Evolutionary conservation across 257 asterid genomes (phyloP).

Genomic region (Forsythia viridissima): DNA sequence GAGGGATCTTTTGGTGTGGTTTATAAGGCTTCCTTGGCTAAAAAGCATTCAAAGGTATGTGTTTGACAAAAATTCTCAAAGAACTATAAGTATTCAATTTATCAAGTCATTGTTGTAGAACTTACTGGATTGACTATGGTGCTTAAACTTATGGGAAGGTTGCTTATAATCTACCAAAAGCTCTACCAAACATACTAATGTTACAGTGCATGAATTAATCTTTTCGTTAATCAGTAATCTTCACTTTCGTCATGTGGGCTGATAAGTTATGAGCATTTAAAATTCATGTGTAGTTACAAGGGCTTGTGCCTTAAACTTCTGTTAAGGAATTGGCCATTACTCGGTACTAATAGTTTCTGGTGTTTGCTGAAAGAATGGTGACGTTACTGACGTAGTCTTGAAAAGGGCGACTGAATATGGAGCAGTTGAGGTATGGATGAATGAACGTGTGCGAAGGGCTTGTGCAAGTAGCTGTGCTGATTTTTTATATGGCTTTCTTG

Average conservation of each 20-base stretch:
- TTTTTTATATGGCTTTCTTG: slow-evolving; percentile 86
- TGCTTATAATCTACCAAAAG: too few species aligned
- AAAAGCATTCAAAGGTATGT: slow-evolving; percentile 66
- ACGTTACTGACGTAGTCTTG: slow-evolving; percentile 72
- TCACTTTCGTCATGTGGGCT: slow-evolving; percentile 2
- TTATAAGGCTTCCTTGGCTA: slow-evolving; percentile 64
- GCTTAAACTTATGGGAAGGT: slow-evolving; percentile 5
- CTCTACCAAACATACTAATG: not conserved
- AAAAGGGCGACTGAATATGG: slow-evolving; percentile 95
- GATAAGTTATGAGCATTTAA: slow-evolving; percentile 2
- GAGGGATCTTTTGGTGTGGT: slow-evolving; percentile 94
- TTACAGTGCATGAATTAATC: not conserved
- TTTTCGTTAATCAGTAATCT: not conserved
- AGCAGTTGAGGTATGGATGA: slow-evolving; percentile 99
- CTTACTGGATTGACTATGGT: slow-evolving; percentile 5
- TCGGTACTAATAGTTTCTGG: slow-evolving; percentile 9
- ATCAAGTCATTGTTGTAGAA: slow-evolving; percentile 7
- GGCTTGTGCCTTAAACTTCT: slow-evolving; percentile 5
- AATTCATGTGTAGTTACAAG: not conserved
- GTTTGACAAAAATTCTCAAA: not conserved
- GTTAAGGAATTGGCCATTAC: not conserved
- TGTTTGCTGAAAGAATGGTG: slow-evolving; percentile 55
- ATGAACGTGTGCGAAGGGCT: slow-evolving; percentile 92
- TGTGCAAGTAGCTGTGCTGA: slow-evolving; percentile 95
- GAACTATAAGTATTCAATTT: not conserved